Evolutionary conservation across 345 rosid genomes (phyloP).

Genomic region (Arabis hirsuta): DNA sequence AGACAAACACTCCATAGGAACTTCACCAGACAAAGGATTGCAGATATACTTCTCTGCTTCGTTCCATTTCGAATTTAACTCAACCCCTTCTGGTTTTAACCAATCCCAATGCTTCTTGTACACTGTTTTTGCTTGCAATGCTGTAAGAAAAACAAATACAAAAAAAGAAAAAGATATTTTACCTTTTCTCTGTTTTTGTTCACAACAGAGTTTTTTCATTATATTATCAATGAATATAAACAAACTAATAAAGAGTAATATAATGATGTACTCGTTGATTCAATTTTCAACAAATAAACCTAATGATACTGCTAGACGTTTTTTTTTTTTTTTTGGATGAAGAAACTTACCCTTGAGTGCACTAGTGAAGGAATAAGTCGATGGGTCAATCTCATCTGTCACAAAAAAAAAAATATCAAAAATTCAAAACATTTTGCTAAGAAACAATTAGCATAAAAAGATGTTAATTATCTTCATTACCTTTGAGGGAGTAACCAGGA

Average conservation of each 20-base stretch:
- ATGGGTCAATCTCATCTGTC: slow-evolving; percentile 82
- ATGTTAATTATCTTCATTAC: slow-evolving; percentile 21
- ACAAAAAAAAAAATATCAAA: slow-evolving; percentile 18
- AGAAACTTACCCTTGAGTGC: slow-evolving; percentile 68
- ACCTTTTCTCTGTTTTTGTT: neutral
- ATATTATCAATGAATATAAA: neutral
- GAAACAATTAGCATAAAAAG: neutral
- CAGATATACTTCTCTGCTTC: slow-evolving; percentile 90
- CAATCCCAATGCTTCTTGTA: slow-evolving; percentile 57
- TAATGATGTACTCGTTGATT: too few species aligned
- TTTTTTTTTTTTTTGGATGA: neutral
- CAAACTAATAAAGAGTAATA: neutral
- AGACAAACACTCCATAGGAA: slow-evolving; percentile 86
- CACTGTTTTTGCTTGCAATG: slow-evolving; percentile 67
- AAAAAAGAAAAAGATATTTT: neutral
- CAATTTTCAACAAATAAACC: too few species aligned
- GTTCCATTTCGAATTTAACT: slow-evolving; percentile 82
- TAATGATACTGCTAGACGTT: too few species aligned
- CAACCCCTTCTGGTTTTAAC: slow-evolving; percentile 68
- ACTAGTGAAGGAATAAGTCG: slow-evolving; percentile 74
- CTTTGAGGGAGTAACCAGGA: slow-evolving; percentile 63
- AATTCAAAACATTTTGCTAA: neutral
- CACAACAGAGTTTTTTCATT: neutral
- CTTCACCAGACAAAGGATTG: slow-evolving; percentile 85
- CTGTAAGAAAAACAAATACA: slow-evolving; percentile 42